These are phyloP conservation scores for sunflower (Helianthus annuus) DNA, from an alignment of 129 eudicot genomes.

Conservation along the genomic window DNA sequence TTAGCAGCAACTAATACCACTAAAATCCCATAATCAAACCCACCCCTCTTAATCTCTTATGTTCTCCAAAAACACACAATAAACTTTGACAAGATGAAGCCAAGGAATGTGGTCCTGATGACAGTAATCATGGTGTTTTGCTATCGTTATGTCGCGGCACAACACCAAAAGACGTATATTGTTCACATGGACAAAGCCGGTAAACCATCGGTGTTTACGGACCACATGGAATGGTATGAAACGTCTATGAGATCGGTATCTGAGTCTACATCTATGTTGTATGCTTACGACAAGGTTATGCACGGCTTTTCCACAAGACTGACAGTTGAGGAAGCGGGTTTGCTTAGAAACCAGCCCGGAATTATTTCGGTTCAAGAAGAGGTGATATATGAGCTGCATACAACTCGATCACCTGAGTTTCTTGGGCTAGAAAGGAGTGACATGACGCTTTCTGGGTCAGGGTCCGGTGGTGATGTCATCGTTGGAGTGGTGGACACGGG, in stretches of 20 bases:
- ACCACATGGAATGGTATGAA: conserved; percentile 66
- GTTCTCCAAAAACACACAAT: conserved; percentile 5
- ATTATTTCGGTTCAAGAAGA: conserved; percentile 61
- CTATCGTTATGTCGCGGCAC: conserved; percentile 33
- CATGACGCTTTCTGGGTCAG: conserved; percentile 26
- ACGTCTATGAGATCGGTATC: conserved; percentile 58
- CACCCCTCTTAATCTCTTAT: background rate
- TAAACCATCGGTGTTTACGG: conserved; percentile 52
- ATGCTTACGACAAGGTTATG: conserved; percentile 59
- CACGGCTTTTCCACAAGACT: conserved; percentile 75
- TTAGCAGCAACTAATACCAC: conserved; percentile 7
- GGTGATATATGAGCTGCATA: conserved; percentile 58
- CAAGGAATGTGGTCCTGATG: conserved; percentile 33
- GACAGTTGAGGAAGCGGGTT: conserved; percentile 49
- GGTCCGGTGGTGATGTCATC: conserved; percentile 51
- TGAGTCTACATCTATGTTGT: conserved; percentile 49
- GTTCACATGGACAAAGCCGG: conserved; percentile 69
- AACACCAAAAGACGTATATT: conserved; percentile 51
- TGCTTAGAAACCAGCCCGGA: conserved; percentile 49
- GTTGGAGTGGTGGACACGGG: conserved; percentile 89
- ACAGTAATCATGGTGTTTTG: conserved; percentile 29
- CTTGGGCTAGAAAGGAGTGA: conserved; percentile 54
- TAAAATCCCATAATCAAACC: background rate
- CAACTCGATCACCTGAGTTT: conserved; percentile 74
- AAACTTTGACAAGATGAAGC: conserved; percentile 15